A percentile compares a stretch with the other conserved stretches of the same genome.
These are phyloP conservation scores for Fusarium domesticum DNA, from an alignment of 2,329 filamentous ascomycete genomes.

Conservation along the genomic window DNA sequence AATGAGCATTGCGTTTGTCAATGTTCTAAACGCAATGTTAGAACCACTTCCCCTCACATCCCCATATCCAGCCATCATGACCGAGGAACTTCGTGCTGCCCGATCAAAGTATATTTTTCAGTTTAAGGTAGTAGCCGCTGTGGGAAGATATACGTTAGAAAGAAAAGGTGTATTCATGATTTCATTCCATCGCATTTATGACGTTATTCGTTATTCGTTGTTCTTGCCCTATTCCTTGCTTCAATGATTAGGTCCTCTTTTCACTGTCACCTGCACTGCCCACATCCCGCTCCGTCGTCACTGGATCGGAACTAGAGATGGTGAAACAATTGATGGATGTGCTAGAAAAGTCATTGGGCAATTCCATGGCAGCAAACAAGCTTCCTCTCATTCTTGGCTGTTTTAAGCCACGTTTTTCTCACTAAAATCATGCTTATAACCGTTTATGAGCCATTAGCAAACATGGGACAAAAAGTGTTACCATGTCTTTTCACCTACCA, in stretches of 20 bases:
- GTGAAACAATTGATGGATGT: background rate
- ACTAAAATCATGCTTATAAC: too few species aligned
- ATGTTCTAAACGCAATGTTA: too few species aligned
- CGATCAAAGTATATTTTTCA: constrained; percentile 1
- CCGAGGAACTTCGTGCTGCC: constrained; percentile 1
- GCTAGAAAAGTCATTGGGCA: background rate
- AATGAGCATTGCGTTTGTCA: too few species aligned
- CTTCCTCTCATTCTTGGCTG: too few species aligned
- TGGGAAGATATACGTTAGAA: background rate
- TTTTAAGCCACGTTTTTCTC: too few species aligned
- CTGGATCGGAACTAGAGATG: background rate
- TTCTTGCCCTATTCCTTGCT: background rate
- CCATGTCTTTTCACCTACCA: too few species aligned
- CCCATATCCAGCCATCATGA: background rate
- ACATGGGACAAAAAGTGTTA: too few species aligned
- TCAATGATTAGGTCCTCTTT: background rate
- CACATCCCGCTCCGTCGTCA: background rate
- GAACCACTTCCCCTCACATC: background rate
- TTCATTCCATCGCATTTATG: background rate
- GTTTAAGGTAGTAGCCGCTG: too few species aligned
- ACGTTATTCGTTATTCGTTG: background rate
- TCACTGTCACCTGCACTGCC: background rate
- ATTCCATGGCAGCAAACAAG: background rate
- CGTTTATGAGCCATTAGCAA: too few species aligned
- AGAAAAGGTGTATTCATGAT: background rate